These are phyloP conservation scores for Penicillium fimorum DNA, from an alignment of 495 filamentous ascomycete species.

Conservation along the genomic window DNA sequence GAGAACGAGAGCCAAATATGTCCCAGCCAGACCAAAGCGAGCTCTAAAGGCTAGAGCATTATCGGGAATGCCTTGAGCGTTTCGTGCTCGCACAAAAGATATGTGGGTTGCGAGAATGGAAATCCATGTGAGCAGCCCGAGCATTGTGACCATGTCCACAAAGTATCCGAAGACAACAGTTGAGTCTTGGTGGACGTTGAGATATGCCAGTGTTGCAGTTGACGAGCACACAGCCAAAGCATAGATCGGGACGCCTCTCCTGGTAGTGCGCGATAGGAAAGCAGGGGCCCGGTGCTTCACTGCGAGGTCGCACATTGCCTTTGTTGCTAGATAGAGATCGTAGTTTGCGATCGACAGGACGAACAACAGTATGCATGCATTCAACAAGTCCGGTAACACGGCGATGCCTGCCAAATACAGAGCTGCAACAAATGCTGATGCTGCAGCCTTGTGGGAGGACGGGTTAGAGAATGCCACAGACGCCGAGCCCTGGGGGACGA, in stretches of 20 bases:
- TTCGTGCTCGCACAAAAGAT: slow-evolving; percentile 67
- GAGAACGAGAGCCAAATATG: slow-evolving; percentile 60
- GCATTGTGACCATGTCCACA: slow-evolving; percentile 74
- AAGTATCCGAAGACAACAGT: slow-evolving; percentile 72
- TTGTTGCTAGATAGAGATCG: slow-evolving; percentile 59
- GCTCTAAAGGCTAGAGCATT: slow-evolving; percentile 66
- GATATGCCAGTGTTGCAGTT: slow-evolving; percentile 66
- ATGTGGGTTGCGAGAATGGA: slow-evolving; percentile 79
- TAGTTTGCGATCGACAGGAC: slow-evolving; percentile 72
- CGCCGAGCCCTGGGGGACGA: slow-evolving; percentile 50
- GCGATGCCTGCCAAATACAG: slow-evolving; percentile 50
- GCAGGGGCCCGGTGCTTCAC: slow-evolving; percentile 66
- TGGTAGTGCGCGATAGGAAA: slow-evolving; percentile 65
- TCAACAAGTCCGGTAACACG: slow-evolving; percentile 54
- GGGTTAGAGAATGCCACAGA: slow-evolving; percentile 40
- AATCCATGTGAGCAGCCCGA: slow-evolving; percentile 66
- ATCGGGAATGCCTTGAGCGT: slow-evolving; percentile 64
- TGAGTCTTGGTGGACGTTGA: slow-evolving; percentile 65
- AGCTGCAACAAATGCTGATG: slow-evolving; percentile 62
- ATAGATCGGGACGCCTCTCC: slow-evolving; percentile 68
- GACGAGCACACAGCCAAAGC: slow-evolving; percentile 58
- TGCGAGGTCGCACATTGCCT: slow-evolving; percentile 73
- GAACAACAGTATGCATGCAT: slow-evolving; percentile 69
- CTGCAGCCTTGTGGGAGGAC: slow-evolving; percentile 33
- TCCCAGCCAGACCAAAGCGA: slow-evolving; percentile 65